phyloP scores from a whole-genome alignment of 2,329 filamentous ascomycete species.

The Pezicula neosporulosa region DNA sequence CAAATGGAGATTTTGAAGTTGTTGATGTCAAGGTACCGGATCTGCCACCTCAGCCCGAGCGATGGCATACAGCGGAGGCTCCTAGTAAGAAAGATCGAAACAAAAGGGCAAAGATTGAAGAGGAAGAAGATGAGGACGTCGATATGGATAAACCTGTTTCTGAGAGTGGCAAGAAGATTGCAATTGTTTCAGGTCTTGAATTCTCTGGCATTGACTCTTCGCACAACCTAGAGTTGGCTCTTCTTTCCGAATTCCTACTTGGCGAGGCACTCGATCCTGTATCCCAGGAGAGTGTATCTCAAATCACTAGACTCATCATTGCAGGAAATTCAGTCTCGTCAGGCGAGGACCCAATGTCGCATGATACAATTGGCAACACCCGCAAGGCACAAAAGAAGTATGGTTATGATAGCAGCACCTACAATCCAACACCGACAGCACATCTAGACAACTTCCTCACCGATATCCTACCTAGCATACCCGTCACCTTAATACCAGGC shows the following conservation, averaged over 20 bases:
- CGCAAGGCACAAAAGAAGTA: conserved; percentile 68
- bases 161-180: conserved; percentile 56
- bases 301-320: conserved; percentile 82
- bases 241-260: conserved; percentile 83
- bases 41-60: conserved; percentile 73
- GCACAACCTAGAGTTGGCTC: conserved; percentile 69
- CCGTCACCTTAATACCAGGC: conserved; percentile 85
- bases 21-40: conserved; percentile 88
- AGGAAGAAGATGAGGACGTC: conserved; percentile 48
- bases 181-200: conserved; percentile 82
- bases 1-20: conserved; percentile 87
- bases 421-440: conserved; percentile 81
- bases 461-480: conserved; percentile 77
- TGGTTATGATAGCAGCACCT: conserved; percentile 85
- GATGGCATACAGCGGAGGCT: conserved; percentile 68
- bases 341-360: conserved; percentile 21
- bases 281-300: conserved; percentile 56
- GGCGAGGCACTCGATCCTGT: conserved; percentile 69
- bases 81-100: conserved; percentile 24
- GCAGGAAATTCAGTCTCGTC: conserved; percentile 78
- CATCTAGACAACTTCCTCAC: conserved; percentile 82
- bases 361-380: conserved; percentile 27
- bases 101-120: conserved; percentile 34
- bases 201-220: conserved; percentile 73
- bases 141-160: conserved; percentile 49